A percentile compares a stretch with the other conserved stretches of the same genome.
Conservation (phyloP, 2,329 filamentous ascomycete genomes). For the Penicillium sp. region DNA sequence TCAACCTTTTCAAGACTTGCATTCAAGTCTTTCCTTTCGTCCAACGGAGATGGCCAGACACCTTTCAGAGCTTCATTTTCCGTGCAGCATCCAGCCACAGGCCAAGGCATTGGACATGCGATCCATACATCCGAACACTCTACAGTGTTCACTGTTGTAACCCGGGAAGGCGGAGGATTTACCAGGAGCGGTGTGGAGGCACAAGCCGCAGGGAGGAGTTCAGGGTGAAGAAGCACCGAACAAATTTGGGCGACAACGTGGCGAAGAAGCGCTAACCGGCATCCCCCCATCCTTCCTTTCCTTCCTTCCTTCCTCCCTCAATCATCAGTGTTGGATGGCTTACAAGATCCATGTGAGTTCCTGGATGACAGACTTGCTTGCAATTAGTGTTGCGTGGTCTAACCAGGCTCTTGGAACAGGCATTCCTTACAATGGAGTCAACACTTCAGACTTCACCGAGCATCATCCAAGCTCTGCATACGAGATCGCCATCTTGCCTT, state of each 20-base stretch:
- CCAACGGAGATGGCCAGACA: neutral
- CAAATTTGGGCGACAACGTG: neutral
- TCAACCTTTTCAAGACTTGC: neutral
- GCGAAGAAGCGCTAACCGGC: slow-evolving; percentile 3
- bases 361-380: neutral
- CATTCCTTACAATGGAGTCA: neutral
- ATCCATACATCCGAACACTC: neutral
- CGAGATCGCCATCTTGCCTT: neutral
- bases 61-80: neutral
- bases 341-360: neutral
- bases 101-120: neutral
- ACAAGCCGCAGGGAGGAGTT: slow-evolving; percentile 6
- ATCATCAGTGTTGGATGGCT: neutral
- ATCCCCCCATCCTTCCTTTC: neutral
- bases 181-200: slow-evolving; percentile 4
- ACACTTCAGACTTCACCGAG: neutral
- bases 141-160: neutral
- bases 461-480: neutral
- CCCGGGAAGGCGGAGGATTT: slow-evolving; percentile 2
- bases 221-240: slow-evolving; percentile 9
- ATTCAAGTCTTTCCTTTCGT: neutral
- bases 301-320: no score
- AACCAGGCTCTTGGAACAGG: neutral
- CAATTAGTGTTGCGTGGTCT: neutral
- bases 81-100: neutral